phyloP scores from a whole-genome alignment of 768 basidiomycete genomes.

The Dacryopinax primogenitus region DNA sequence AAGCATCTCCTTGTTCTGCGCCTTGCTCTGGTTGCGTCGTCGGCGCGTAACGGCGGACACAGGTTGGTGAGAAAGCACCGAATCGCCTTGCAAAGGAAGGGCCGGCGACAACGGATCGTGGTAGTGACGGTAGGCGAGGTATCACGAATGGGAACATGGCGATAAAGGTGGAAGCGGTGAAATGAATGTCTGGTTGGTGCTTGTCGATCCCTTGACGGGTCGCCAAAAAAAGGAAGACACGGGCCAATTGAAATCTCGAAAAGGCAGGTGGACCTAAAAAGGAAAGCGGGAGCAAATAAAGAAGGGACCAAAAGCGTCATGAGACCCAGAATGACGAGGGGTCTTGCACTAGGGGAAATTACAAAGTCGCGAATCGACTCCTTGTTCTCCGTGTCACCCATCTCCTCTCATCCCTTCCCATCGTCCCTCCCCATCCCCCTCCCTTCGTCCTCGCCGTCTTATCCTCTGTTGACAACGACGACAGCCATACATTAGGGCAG shows the following conservation, averaged over 20 bases:
- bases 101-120: background rate
- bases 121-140: background rate
- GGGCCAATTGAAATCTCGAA: background rate
- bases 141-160: background rate
- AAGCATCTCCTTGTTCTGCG: no score
- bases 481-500: slow-evolving; percentile 1
- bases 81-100: background rate
- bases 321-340: slow-evolving; percentile 7
- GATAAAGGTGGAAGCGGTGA: background rate
- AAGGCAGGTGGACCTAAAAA: background rate
- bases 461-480: background rate
- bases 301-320: background rate
- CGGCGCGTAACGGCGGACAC: no score
- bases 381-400: slow-evolving; percentile 1
- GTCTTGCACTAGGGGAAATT: background rate
- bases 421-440: background rate
- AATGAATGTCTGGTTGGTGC: background rate
- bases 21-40: no score
- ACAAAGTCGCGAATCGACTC: slow-evolving; percentile 8
- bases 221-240: slow-evolving; percentile 1
- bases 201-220: no score
- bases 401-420: background rate
- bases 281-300: background rate
- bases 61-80: no score
- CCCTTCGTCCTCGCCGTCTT: background rate